Conservation (phyloP, 2,329 filamentous ascomycete genomes). For the Aspergillus ustus region DNA sequence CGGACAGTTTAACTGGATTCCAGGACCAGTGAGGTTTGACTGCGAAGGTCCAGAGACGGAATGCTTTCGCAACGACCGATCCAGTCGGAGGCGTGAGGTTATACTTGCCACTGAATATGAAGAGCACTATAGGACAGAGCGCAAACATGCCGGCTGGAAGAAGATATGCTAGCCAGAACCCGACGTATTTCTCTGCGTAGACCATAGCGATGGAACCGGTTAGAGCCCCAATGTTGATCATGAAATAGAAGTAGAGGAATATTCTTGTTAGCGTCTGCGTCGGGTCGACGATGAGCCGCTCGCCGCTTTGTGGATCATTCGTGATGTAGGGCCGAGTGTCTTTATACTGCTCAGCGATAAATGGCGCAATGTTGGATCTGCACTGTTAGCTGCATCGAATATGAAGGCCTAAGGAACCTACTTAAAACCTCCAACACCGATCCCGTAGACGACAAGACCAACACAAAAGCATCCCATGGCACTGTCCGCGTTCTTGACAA, state of each 20-base stretch:
- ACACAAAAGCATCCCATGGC: conserved; percentile 68
- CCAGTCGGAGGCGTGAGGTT: conserved; percentile 69
- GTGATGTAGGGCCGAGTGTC: conserved; percentile 63
- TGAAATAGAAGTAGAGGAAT: conserved; percentile 72
- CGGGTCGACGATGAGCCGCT: conserved; percentile 72
- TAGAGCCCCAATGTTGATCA: conserved; percentile 71
- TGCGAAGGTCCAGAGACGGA: conserved; percentile 64
- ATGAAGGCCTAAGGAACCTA: conserved; percentile 6
- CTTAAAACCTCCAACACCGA: conserved; percentile 81
- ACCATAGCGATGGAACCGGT: conserved; percentile 68
- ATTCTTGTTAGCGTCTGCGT: conserved; percentile 71
- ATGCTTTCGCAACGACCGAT: conserved; percentile 71
- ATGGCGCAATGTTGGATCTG: conserved; percentile 70
- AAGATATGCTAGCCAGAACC: conserved; percentile 65
- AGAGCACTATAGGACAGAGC: conserved; percentile 64
- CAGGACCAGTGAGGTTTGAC: conserved; percentile 66
- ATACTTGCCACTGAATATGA: conserved; percentile 66
- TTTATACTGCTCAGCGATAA: conserved; percentile 72
- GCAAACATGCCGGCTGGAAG: conserved; percentile 70
- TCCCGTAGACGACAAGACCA: conserved; percentile 69
- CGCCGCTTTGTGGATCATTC: conserved; percentile 57
- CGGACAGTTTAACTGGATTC: conserved; percentile 56
- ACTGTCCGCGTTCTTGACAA: conserved; percentile 62
- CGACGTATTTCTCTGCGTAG: conserved; percentile 75
- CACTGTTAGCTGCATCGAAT: background rate